A percentile compares a stretch with the other conserved stretches of the same genome.
These are phyloP conservation scores for Nigrospora osmanthi DNA, from an alignment of 2,329 filamentous ascomycete species.

Conservation along the genomic window DNA sequence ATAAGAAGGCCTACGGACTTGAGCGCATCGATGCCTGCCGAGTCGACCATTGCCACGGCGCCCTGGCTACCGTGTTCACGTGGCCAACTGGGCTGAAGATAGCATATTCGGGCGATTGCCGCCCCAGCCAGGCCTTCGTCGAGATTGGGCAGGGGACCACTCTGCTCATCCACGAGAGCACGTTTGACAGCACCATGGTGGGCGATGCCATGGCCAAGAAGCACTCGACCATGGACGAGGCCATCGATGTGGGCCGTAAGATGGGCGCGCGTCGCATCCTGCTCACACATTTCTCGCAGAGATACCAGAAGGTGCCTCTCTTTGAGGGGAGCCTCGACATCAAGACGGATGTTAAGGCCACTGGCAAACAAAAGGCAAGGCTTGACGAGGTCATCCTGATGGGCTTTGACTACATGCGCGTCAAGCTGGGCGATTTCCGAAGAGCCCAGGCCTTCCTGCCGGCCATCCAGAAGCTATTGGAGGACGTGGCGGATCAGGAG, in stretches of 20 bases:
- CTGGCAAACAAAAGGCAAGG: conserved; percentile 23
- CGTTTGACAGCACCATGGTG: conserved; percentile 79
- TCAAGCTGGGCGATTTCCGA: conserved; percentile 34
- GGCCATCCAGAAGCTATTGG: conserved; percentile 20
- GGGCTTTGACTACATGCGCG: conserved; percentile 73
- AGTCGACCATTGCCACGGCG: conserved; percentile 73
- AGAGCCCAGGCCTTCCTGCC: conserved; percentile 23
- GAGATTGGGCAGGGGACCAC: conserved; percentile 66
- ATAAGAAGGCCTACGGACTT: conserved; percentile 51
- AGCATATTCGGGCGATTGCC: conserved; percentile 90
- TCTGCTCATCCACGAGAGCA: conserved; percentile 89
- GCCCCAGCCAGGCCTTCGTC: conserved; percentile 66
- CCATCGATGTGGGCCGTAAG: conserved; percentile 63
- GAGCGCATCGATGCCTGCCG: conserved; percentile 54
- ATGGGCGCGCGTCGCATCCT: conserved; percentile 79
- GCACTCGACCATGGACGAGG: conserved; percentile 83
- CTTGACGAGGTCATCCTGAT: conserved; percentile 54
- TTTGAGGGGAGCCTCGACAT: conserved; percentile 19
- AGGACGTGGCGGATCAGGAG: conserved; percentile 6
- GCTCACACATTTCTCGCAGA: conserved; percentile 90
- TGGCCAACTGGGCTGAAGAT: conserved; percentile 77
- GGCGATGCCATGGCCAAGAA: conserved; percentile 80
- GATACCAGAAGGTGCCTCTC: conserved; percentile 71
- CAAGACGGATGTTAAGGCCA: conserved; percentile 9
- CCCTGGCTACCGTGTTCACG: conserved; percentile 69